These are phyloP conservation scores for Flaveria trinervia DNA, from an alignment of 129 eudicot species.

Conservation along the genomic window DNA sequence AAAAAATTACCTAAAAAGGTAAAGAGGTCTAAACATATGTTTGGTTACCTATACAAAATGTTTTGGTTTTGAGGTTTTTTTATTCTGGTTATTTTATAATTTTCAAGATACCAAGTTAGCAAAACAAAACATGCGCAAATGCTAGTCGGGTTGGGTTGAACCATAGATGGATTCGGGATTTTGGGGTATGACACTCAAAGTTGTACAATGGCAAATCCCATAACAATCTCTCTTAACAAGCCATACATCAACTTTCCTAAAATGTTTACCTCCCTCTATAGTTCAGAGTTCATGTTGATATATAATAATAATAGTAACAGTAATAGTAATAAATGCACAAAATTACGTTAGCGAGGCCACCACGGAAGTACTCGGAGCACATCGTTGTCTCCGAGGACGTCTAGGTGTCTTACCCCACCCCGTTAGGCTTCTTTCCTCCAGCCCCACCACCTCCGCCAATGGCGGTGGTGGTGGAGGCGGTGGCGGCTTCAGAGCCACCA, in stretches of 20 bases:
- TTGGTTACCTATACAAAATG: too few relatives aligned
- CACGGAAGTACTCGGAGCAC: constrained; percentile 68
- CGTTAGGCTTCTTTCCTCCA: constrained; percentile 72
- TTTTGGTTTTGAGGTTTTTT: too few relatives aligned
- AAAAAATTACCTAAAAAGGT: too few relatives aligned
- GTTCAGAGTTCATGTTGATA: constrained; percentile 34
- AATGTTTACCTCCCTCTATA: constrained; percentile 51
- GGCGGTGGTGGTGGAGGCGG: constrained; percentile 14
- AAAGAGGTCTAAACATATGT: too few relatives aligned
- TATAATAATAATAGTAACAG: background rate
- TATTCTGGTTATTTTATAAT: constrained; percentile 17
- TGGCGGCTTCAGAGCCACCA: constrained; percentile 47
- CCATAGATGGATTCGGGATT: constrained; percentile 38
- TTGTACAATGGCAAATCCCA: constrained; percentile 53
- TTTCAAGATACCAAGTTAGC: constrained; percentile 34
- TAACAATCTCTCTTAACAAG: constrained; percentile 40
- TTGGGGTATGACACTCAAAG: constrained; percentile 42
- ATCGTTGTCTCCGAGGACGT: constrained; percentile 87
- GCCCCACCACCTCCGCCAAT: constrained; percentile 49
- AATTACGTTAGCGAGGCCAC: constrained; percentile 56
- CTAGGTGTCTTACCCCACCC: constrained; percentile 97
- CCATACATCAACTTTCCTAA: constrained; percentile 41
- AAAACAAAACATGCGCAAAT: constrained; percentile 23
- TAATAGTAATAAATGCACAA: constrained; percentile 25
- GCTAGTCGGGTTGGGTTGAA: constrained; percentile 8